Conservation (phyloP, 148 eudicot genomes). For the Agrostemma githago region DNA sequence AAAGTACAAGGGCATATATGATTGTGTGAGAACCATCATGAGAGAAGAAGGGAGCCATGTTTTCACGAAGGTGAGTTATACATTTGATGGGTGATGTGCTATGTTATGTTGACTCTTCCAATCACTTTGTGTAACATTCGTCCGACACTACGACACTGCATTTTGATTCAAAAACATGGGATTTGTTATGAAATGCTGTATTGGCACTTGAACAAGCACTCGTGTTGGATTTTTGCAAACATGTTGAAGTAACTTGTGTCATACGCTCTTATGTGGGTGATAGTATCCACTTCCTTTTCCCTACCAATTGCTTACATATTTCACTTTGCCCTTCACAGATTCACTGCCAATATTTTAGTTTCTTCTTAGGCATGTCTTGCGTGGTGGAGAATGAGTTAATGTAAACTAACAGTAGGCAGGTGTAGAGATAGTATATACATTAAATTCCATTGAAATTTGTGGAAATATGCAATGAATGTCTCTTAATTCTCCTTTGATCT, state of each 20-base stretch:
- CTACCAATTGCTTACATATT: no score
- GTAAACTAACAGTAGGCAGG: no score
- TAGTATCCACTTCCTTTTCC: no score
- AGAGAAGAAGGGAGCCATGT: constrained; percentile 74
- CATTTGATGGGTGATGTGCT: not conserved
- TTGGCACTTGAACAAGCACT: not conserved
- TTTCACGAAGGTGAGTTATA: constrained; percentile 49
- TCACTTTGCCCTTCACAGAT: no score
- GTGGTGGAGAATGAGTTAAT: no score
- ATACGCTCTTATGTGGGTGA: no score
- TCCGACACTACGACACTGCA: not conserved
- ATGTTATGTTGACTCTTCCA: not conserved
- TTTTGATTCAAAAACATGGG: not conserved
- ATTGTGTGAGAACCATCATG: constrained; percentile 58
- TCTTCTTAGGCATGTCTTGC: no score
- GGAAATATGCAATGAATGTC: no score
- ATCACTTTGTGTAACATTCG: not conserved
- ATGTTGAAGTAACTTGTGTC: not conserved
- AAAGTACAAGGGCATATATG: constrained; percentile 59
- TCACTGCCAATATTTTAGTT: no score
- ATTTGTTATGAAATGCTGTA: not conserved
- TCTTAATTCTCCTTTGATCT: no score
- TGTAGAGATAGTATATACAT: no score
- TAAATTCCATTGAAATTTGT: no score
- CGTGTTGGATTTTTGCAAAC: not conserved